Base-by-base conservation (phyloP, 2,329 filamentous ascomycete species). In the Paramyrothecium sp. region DNA sequence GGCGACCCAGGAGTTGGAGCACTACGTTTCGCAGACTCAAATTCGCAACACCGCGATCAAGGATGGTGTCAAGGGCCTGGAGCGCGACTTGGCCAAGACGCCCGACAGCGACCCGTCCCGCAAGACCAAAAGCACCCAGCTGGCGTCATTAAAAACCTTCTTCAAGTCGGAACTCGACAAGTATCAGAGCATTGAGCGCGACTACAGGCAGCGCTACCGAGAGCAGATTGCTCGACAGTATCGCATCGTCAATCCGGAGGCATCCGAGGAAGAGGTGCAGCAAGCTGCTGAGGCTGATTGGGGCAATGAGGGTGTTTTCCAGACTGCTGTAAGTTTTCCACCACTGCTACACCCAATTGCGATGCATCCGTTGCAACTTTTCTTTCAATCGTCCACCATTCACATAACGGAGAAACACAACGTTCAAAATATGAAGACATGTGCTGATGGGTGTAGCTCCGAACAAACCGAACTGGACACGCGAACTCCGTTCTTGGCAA, bases 171-270 rank as follows among this genome's bases (percentile, higher is more conserved):
- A 90, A 71, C 79, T 93, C 61, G 81, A 87, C 69, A 83, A 84
- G 65, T 92, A 90, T 73, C 81, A 89, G 69, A 77, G 83, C 64
- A 87, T 91, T 69, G 91, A 95, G 79, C 78, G 83, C 58, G 81
- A 83, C 50, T 93, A 91, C 77, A 82, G 85, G 68, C 81, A 85
- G 69, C 80, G 87, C 62, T 92, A 92, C 73, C 84, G 88, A 59
- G 89, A 92, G 61, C 89, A 92, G 72, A 91, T 94, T 69, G 85
- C 86, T 58, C 83, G 91, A 67, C 91, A 95, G 74, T 93, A 91
- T 74, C 82, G 86, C 56, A 92, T 94, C 69, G 89, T 92, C 63
- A 91, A 92, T 71, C 90, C 90, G 54, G 87, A 92, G 49, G 91
- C 90, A n/a, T 83, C 83, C 52, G 89, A 92, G 58, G 78, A 82